A percentile compares a stretch with the other conserved stretches of the same genome.
These are phyloP conservation scores for Coemansia sp. DNA, from an alignment of 192 early-diverging fungal species.

Conservation along the genomic window DNA sequence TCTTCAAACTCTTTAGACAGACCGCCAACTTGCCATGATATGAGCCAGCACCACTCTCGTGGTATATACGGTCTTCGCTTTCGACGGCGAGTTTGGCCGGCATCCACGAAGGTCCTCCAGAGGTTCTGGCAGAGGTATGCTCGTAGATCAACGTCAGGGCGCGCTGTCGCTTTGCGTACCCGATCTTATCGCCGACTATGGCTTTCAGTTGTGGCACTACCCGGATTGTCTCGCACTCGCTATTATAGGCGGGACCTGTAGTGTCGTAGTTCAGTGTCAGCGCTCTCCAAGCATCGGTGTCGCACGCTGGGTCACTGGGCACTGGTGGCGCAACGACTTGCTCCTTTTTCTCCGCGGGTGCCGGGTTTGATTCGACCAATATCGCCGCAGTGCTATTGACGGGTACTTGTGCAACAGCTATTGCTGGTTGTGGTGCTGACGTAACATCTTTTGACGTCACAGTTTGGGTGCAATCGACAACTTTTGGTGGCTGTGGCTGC, in stretches of 20 bases:
- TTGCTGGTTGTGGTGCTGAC: background rate
- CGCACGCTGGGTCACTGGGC: background rate
- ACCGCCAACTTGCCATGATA: slow-evolving; percentile 38
- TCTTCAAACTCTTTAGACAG: slow-evolving; percentile 32
- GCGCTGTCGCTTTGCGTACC: slow-evolving; percentile 33
- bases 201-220: slow-evolving; percentile 34
- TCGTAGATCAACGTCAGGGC: slow-evolving; percentile 29
- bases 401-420: background rate
- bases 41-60: slow-evolving; percentile 27
- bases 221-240: slow-evolving; percentile 14
- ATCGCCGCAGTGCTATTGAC: background rate
- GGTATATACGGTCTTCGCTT: slow-evolving; percentile 23
- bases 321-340: background rate
- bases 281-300: slow-evolving; percentile 25
- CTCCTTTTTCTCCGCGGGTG: background rate
- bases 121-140: background rate
- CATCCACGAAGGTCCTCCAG: slow-evolving; percentile 11
- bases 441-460: background rate
- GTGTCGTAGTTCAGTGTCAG: slow-evolving; percentile 45
- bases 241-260: slow-evolving; percentile 27
- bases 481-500: background rate
- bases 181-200: slow-evolving; percentile 35
- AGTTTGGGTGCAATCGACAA: background rate
- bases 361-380: slow-evolving; percentile 2
- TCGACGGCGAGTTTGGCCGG: slow-evolving; percentile 31